Evolutionary conservation across 2,329 filamentous ascomycete species (phyloP).

Genomic region (Geosmithia flava): DNA sequence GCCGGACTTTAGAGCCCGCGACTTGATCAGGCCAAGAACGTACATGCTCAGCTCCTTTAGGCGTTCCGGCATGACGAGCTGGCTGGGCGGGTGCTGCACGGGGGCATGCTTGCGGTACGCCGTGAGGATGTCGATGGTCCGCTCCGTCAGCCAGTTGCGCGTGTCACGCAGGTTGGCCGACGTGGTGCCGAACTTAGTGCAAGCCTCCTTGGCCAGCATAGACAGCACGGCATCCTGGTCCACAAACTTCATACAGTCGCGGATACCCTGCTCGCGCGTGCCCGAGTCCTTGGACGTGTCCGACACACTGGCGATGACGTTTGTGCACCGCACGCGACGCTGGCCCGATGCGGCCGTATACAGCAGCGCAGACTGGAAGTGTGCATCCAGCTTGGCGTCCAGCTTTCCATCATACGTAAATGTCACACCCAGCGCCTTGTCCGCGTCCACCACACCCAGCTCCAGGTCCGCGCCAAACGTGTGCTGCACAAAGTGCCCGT

Average conservation of each 20-base stretch:
- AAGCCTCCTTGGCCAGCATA: constrained; percentile 86
- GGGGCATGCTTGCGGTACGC: constrained; percentile 90
- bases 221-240: constrained; percentile 89
- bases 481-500: constrained; percentile 93
- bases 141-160: constrained; percentile 71
- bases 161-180: constrained; percentile 75
- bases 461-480: constrained; percentile 91
- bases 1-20: constrained; percentile 84
- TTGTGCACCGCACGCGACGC: constrained; percentile 82
- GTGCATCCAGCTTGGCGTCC: constrained; percentile 90
- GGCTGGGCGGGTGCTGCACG: constrained; percentile 72
- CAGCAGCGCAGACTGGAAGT: constrained; percentile 90
- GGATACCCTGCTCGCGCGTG: constrained; percentile 39
- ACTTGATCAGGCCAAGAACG: constrained; percentile 80
- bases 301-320: constrained; percentile 84
- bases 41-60: constrained; percentile 97
- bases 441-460: constrained; percentile 81
- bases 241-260: constrained; percentile 81
- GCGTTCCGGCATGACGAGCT: constrained; percentile 89
- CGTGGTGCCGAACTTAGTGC: constrained; percentile 62
- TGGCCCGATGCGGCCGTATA: constrained; percentile 89
- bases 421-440: constrained; percentile 83
- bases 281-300: constrained; percentile 40
- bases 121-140: constrained; percentile 83
- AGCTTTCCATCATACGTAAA: constrained; percentile 96